These are phyloP conservation scores for Rhododendron griersonianum DNA, from an alignment of 148 eudicot species.

Conservation along the genomic window DNA sequence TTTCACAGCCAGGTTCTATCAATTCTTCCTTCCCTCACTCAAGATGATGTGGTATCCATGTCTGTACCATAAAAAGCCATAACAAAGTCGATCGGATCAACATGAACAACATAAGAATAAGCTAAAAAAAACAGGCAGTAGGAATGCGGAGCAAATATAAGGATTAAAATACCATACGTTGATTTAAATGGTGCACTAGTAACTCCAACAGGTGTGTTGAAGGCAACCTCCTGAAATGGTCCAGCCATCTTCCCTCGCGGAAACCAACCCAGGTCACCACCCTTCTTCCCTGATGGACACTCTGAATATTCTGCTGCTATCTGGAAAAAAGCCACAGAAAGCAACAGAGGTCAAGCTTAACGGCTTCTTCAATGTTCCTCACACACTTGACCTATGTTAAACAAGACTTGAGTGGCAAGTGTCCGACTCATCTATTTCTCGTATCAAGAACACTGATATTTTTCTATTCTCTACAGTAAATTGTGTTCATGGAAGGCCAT, in stretches of 20 bases:
- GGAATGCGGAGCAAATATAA: neutral
- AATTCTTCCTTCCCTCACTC: constrained; percentile 72
- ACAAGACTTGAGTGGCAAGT: neutral
- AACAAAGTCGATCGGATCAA: neutral
- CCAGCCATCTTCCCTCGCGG: constrained; percentile 99
- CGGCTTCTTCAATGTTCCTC: neutral
- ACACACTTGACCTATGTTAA: neutral
- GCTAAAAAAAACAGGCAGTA: neutral
- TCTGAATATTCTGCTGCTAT: constrained; percentile 94
- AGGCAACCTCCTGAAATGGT: constrained; percentile 98
- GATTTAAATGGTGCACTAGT: constrained; percentile 94
- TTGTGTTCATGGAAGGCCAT: neutral
- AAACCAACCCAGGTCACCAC: constrained; percentile 98
- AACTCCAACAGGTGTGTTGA: constrained; percentile 80
- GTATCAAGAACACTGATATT: neutral
- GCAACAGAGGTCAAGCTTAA: neutral
- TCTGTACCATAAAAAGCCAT: constrained; percentile 34
- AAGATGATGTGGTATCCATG: constrained; percentile 89
- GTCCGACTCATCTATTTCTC: neutral
- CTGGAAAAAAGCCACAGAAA: constrained; percentile 30
- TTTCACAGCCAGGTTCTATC: constrained; percentile 13
- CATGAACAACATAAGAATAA: neutral
- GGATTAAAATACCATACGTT: constrained; percentile 45
- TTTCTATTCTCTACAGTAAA: neutral
- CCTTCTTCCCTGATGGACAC: constrained; percentile 97